Percentiles rank a stretch among this genome's conserved stretches.
Evolutionary conservation across 441 rosid genomes (phyloP).

Genomic region (Gossypium davidsonii): DNA sequence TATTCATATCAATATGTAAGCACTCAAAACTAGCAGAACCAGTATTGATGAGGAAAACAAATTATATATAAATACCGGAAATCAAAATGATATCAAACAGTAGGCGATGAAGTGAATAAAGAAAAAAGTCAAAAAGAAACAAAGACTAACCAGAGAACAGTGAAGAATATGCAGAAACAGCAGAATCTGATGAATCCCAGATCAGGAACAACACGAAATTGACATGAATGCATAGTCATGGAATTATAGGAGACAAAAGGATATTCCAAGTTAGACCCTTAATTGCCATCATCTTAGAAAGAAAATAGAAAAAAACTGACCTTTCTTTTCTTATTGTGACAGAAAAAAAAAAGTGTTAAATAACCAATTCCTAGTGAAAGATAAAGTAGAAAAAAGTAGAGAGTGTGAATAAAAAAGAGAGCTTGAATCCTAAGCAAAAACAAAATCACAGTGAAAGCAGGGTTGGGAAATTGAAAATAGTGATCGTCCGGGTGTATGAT

Average conservation of each 20-base stretch:
- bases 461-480: slow-evolving; percentile 10
- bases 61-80: background rate
- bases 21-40: background rate
- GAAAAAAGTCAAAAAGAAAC: background rate
- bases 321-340: background rate
- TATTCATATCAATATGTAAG: background rate
- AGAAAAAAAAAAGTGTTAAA: slow-evolving; percentile 2
- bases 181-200: slow-evolving; percentile 35
- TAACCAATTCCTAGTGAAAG: background rate
- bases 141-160: slow-evolving; percentile 33
- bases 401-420: background rate
- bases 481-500: background rate
- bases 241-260: slow-evolving; percentile 10
- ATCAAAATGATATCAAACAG: slow-evolving; percentile 10
- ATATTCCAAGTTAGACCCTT: slow-evolving; percentile 18
- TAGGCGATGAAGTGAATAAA: background rate
- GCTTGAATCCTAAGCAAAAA: slow-evolving; percentile 44
- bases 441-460: slow-evolving; percentile 13
- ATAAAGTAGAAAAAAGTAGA: slow-evolving; percentile 12
- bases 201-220: slow-evolving; percentile 33
- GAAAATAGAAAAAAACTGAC: slow-evolving; percentile 8
- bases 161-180: slow-evolving; percentile 37
- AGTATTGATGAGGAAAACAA: background rate
- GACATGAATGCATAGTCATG: slow-evolving; percentile 26
- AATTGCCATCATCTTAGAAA: slow-evolving; percentile 22